Percentiles rank a stretch among this genome's conserved stretches.
Conservation (phyloP, 768 basidiomycete genomes). For the Gymnopilus dilepis region DNA sequence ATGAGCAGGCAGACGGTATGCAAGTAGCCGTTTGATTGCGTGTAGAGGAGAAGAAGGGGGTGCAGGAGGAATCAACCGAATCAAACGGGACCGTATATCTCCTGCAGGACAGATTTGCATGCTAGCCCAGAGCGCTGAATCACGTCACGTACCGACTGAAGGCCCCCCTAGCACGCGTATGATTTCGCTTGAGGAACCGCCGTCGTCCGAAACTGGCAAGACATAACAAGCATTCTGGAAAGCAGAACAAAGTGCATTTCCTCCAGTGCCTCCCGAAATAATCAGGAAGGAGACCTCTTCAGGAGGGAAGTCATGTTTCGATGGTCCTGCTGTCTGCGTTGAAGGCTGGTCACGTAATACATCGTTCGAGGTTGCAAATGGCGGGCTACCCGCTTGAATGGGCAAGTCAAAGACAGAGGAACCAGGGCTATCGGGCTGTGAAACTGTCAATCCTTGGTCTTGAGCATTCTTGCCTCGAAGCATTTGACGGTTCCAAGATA, state of each 20-base stretch:
- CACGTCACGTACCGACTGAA: slow-evolving; percentile 65
- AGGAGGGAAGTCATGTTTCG: slow-evolving; percentile 16
- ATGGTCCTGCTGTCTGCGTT: background rate
- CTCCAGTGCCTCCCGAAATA: slow-evolving; percentile 93
- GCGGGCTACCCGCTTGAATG: slow-evolving; percentile 39
- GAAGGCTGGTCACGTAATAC: slow-evolving; percentile 15
- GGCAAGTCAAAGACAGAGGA: slow-evolving; percentile 82
- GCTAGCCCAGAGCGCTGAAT: background rate
- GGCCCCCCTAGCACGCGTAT: slow-evolving; percentile 89
- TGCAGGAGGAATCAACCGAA: slow-evolving; percentile 81
- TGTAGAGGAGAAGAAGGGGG: slow-evolving; percentile 65
- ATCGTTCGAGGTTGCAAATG: slow-evolving; percentile 12
- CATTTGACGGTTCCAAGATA: slow-evolving; percentile 10
- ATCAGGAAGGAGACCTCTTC: slow-evolving; percentile 61
- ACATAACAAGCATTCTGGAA: slow-evolving; percentile 83
- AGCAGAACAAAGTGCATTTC: slow-evolving; percentile 88
- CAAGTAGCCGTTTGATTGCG: slow-evolving; percentile 77
- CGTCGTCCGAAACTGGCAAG: slow-evolving; percentile 94
- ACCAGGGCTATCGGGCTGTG: slow-evolving; percentile 58
- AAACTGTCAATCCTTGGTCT: slow-evolving; percentile 23
- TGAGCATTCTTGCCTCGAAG: slow-evolving; percentile 8
- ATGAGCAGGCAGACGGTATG: slow-evolving; percentile 75
- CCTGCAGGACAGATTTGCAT: slow-evolving; percentile 54
- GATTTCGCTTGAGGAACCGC: slow-evolving; percentile 94
- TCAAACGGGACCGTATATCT: slow-evolving; percentile 87